Evolutionary conservation across 2,329 filamentous ascomycete genomes (phyloP), one percentile per base, ranked within the genome.

Genomic region (Monilinia vaccinii-corymbosi): DNA sequence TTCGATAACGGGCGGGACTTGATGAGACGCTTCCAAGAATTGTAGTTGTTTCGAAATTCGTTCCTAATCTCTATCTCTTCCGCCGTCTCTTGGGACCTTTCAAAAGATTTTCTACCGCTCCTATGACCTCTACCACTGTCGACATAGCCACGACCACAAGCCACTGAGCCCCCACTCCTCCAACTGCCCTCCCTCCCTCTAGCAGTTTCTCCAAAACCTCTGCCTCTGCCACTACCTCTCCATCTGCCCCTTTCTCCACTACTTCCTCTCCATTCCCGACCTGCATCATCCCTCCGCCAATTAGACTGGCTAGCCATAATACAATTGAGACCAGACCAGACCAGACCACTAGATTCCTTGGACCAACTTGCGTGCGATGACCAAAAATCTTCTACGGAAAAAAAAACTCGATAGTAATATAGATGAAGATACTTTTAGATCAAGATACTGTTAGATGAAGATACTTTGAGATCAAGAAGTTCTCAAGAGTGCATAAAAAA

Each of bases 11-110:
- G 64, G 3, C 1, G 46, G 2, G 21, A 42, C 40, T 64, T 66
- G 42, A 67, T 55, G 14, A 65, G 53, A 9, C 56, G 46, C 48
- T 62, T 62, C 64, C 63, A 67, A 21, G 46, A 40, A 18, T 60
- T 65, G 50, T 64, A 67, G 11, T 58, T 45, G 25, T 34, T 42
- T 42, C 52, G 58, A 6, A 32, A 67, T 14, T 58, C 31, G 38
- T 52, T 51, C 25, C 56, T 61, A 3, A 46, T 56, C 13, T 42
- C 45, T 51, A 42, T 21, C 47, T 66, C 60, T 44, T 63, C 61
- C 8, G 49, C 42, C 25, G 63, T 65, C 40, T 67, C 62, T 58
- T 25, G 51, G 21, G 40, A 14, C 56, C 25, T 58, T 60, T 23
- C 11, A 38, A n/a, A 21, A 13, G 42, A 23, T 14, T 7, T 11